Evolutionary conservation across 345 rosid genomes (phyloP).

Genomic region (Hevea brasiliensis): DNA sequence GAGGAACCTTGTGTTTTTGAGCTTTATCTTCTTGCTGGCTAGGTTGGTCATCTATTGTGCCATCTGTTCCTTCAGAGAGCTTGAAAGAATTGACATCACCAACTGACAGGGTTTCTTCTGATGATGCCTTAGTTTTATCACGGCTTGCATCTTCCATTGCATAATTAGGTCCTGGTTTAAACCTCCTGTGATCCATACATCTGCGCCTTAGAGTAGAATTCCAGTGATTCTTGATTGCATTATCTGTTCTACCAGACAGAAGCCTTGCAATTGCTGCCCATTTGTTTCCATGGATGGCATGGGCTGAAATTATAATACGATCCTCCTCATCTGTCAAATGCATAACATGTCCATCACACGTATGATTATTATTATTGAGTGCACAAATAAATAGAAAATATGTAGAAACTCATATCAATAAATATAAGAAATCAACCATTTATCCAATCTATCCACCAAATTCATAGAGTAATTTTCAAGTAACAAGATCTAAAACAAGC

Average conservation of each 20-base stretch:
- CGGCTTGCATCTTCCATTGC: constrained; percentile 35
- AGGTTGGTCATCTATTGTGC: constrained; percentile 26
- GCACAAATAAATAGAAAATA: neutral
- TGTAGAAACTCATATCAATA: neutral
- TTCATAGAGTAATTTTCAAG: neutral
- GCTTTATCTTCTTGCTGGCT: constrained; percentile 27
- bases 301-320: constrained; percentile 60
- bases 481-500: neutral
- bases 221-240: constrained; percentile 94
- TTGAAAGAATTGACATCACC: constrained; percentile 37
- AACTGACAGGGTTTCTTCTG: constrained; percentile 45
- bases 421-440: neutral
- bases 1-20: constrained; percentile 3
- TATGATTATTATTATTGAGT: neutral
- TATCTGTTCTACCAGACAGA: constrained; percentile 82
- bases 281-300: constrained; percentile 78
- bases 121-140: constrained; percentile 48
- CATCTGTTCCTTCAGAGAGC: constrained; percentile 28
- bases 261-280: constrained; percentile 87
- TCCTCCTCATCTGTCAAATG: constrained; percentile 76
- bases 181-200: constrained; percentile 36
- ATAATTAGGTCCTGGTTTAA: constrained; percentile 20
- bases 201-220: constrained; percentile 76
- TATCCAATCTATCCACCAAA: neutral
- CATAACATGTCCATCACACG: constrained; percentile 13